phyloP scores from a whole-genome alignment of 768 basidiomycete species.

The Austroboletus festivus region DNA sequence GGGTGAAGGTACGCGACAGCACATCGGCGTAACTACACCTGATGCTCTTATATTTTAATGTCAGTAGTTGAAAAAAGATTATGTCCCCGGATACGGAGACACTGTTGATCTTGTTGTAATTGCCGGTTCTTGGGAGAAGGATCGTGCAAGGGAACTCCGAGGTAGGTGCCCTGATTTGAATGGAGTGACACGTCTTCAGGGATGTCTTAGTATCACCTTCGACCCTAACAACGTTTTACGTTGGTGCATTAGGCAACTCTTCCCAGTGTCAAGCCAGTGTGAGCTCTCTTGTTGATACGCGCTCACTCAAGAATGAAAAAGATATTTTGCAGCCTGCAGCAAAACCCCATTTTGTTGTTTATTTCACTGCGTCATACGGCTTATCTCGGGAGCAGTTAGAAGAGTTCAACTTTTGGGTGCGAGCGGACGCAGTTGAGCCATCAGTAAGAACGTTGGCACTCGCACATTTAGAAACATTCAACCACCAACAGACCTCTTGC shows the following conservation, averaged over 20 bases:
- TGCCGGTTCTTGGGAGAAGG: slow-evolving; percentile 77
- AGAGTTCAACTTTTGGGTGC: slow-evolving; percentile 63
- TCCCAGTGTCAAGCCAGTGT: slow-evolving; percentile 40
- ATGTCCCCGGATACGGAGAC: slow-evolving; percentile 83
- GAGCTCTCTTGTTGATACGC: slow-evolving; percentile 14
- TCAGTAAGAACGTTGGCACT: slow-evolving; percentile 22
- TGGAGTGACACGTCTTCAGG: not conserved
- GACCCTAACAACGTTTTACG: slow-evolving; percentile 75
- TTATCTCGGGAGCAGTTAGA: slow-evolving; percentile 64
- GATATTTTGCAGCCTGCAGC: slow-evolving; percentile 34
- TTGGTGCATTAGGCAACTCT: slow-evolving; percentile 62
- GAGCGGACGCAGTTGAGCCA: slow-evolving; percentile 25
- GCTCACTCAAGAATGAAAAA: not conserved
- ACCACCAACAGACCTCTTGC: slow-evolving; percentile 3
- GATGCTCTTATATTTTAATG: not conserved
- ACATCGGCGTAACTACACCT: slow-evolving; percentile 11
- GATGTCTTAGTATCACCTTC: slow-evolving; percentile 56
- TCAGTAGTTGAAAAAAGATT: slow-evolving; percentile 71
- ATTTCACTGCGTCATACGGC: slow-evolving; percentile 80
- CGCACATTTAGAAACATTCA: too few species aligned
- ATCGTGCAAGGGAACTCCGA: slow-evolving; percentile 70
- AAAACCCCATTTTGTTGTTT: slow-evolving; percentile 64
- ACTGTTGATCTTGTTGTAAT: slow-evolving; percentile 74
- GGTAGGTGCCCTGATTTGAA: slow-evolving; percentile 40
- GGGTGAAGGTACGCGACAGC: slow-evolving; percentile 63